A percentile compares a stretch with the other conserved stretches of the same genome.
These are phyloP conservation scores for Penicillium roqueforti DNA, from an alignment of 495 filamentous ascomycete genomes.

Conservation along the genomic window DNA sequence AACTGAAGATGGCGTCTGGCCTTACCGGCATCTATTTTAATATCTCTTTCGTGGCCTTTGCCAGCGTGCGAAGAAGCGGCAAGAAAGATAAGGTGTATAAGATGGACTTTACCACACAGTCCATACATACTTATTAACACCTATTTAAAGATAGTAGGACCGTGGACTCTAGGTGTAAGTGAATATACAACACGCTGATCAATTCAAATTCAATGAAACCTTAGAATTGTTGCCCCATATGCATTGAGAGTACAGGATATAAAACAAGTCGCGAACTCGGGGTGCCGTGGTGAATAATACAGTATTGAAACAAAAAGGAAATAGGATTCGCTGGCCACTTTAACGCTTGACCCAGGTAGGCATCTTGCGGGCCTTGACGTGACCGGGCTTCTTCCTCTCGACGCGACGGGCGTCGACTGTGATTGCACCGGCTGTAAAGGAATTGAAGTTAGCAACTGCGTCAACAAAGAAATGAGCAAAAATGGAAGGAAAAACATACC, in stretches of 20 bases:
- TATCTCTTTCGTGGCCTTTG: neutral
- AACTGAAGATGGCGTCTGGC: neutral
- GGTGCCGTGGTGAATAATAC: constrained; percentile 30
- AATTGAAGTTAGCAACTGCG: constrained; percentile 19
- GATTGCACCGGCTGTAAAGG: constrained; percentile 72
- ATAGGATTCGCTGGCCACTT: constrained; percentile 9
- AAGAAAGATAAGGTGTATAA: neutral
- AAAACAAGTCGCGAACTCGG: constrained; percentile 24
- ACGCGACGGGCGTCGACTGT: constrained; percentile 88
- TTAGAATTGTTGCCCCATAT: constrained; percentile 26
- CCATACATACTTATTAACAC: neutral
- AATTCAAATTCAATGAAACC: constrained; percentile 5
- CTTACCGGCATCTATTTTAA: neutral
- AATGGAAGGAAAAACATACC: constrained; percentile 56
- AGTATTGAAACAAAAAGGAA: constrained; percentile 22
- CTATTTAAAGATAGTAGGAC: neutral
- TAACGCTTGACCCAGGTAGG: constrained; percentile 91
- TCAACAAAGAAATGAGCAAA: constrained; percentile 4
- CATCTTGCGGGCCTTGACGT: constrained; percentile 95
- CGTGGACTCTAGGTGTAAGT: neutral
- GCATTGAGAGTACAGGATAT: constrained; percentile 37
- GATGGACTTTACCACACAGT: neutral
- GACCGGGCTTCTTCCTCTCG: constrained; percentile 97
- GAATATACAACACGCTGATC: neutral
- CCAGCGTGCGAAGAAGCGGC: neutral